phyloP scores from a whole-genome alignment of 208 protist genomes.

The Crithidia thermophila region DNA sequence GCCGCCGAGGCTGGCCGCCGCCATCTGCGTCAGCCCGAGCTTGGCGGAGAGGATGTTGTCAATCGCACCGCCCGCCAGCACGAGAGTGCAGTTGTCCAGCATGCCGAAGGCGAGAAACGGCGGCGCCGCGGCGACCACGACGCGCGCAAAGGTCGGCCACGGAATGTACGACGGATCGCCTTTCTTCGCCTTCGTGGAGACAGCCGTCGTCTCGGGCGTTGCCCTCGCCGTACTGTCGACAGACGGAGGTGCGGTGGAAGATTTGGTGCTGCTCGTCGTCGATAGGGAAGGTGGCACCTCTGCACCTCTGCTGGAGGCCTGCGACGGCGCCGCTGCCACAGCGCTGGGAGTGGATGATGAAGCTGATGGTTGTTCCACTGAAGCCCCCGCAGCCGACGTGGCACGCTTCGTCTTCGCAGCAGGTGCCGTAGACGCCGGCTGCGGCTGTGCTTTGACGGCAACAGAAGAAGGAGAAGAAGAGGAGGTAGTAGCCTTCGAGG shows the following conservation, averaged over 20 bases:
- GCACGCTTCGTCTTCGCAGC: not conserved
- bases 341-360: too few relatives aligned
- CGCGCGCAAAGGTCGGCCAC: constrained; percentile 45
- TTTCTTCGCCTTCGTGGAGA: constrained; percentile 2
- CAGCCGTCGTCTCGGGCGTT: not conserved
- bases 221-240: not conserved
- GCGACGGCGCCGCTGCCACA: too few relatives aligned
- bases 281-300: not conserved
- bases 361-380: too few relatives aligned
- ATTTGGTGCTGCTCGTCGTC: not conserved
- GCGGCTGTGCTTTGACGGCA: not conserved
- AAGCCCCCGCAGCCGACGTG: not conserved
- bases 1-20: constrained; percentile 77
- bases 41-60: constrained; percentile 65
- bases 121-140: constrained; percentile 51
- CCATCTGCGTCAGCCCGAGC: constrained; percentile 75
- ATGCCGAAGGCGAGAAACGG: constrained; percentile 90
- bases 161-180: constrained; percentile 42
- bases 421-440: not conserved
- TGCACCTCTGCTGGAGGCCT: not conserved
- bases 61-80: constrained; percentile 80
- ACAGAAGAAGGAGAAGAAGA: too few relatives aligned
- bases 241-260: not conserved
- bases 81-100: constrained; percentile 83
- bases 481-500: too few relatives aligned